These are phyloP conservation scores for Laguncularia racemosa DNA, from an alignment of 345 rosid genomes.

Conservation along the genomic window DNA sequence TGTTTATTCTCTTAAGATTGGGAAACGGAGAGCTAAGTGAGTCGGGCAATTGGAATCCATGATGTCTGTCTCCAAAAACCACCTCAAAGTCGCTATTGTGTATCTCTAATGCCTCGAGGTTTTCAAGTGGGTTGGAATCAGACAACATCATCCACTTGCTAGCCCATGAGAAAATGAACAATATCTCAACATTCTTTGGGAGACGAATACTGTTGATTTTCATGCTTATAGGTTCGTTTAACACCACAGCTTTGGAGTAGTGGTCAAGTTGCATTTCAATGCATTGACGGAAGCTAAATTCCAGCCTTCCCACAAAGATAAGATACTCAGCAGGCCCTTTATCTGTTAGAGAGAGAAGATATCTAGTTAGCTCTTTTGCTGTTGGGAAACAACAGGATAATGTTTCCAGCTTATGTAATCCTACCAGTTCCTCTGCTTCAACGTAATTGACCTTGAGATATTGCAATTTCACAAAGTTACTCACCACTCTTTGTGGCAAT, in stretches of 20 bases:
- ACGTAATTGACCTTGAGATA: not conserved
- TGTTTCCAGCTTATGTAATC: slow-evolving; percentile 12
- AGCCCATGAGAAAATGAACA: too few species aligned
- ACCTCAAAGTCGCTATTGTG: slow-evolving; percentile 1
- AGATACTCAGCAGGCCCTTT: too few species aligned
- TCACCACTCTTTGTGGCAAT: slow-evolving; percentile 4
- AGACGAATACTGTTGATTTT: too few species aligned
- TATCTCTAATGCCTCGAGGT: not conserved
- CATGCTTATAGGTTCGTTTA: too few species aligned
- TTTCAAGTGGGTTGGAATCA: not conserved
- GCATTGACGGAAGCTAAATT: too few species aligned
- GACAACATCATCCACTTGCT: too few species aligned
- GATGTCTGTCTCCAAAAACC: not conserved
- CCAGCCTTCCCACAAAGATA: too few species aligned
- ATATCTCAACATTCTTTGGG: too few species aligned
- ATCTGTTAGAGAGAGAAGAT: not conserved
- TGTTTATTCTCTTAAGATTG: not conserved
- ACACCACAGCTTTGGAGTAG: too few species aligned
- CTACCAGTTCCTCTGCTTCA: slow-evolving; percentile 8
- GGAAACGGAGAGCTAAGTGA: not conserved
- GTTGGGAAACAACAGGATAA: not conserved
- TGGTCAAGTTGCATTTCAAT: too few species aligned
- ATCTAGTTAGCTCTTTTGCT: not conserved
- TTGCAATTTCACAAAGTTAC: slow-evolving; percentile 4
- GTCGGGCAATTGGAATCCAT: not conserved